A percentile compares a stretch with the other conserved stretches of the same genome.
Conservation (phyloP, 2,329 filamentous ascomycete genomes). For the Fusarium temperatum region DNA sequence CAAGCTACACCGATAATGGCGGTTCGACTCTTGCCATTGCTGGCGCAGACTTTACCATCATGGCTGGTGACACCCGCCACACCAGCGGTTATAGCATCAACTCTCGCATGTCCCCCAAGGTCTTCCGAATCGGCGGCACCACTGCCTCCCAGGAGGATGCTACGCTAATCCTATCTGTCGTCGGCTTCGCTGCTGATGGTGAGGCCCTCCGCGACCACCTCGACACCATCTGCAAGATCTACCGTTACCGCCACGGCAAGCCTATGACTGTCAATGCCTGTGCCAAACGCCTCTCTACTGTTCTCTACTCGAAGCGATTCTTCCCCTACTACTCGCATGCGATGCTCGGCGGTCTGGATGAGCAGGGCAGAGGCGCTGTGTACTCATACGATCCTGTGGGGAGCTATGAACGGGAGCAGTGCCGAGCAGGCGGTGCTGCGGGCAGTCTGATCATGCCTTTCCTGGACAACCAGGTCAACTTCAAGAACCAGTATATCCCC, state of each 20-base stretch:
- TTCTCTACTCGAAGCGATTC: constrained; percentile 97
- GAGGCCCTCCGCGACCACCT: constrained; percentile 92
- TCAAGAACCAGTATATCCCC: constrained; percentile 97
- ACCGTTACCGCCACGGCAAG: constrained; percentile 97
- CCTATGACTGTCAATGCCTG: constrained; percentile 94
- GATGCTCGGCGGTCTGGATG: constrained; percentile 92
- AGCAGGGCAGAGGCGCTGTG: constrained; percentile 91
- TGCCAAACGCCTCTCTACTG: constrained; percentile 92
- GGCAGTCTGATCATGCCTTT: constrained; percentile 98
- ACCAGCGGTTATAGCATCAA: constrained; percentile 99
- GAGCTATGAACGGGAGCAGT: constrained; percentile 97
- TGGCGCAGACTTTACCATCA: constrained; percentile 92
- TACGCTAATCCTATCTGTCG: constrained; percentile 89
- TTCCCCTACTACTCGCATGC: constrained; percentile 98
- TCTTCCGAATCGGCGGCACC: constrained; percentile 96
- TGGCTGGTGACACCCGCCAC: constrained; percentile 96
- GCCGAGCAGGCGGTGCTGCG: constrained; percentile 90
- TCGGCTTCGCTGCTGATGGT: constrained; percentile 95
- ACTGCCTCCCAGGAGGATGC: constrained; percentile 86
- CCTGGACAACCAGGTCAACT: constrained; percentile 99
- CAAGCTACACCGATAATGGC: constrained; percentile 95
- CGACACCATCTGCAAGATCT: constrained; percentile 97
- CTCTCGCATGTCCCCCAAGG: constrained; percentile 92
- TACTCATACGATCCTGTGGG: constrained; percentile 99
- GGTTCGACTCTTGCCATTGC: constrained; percentile 96